Conservation (phyloP, 176 grass and related monocot genomes). For the Melocanna baccifera region DNA sequence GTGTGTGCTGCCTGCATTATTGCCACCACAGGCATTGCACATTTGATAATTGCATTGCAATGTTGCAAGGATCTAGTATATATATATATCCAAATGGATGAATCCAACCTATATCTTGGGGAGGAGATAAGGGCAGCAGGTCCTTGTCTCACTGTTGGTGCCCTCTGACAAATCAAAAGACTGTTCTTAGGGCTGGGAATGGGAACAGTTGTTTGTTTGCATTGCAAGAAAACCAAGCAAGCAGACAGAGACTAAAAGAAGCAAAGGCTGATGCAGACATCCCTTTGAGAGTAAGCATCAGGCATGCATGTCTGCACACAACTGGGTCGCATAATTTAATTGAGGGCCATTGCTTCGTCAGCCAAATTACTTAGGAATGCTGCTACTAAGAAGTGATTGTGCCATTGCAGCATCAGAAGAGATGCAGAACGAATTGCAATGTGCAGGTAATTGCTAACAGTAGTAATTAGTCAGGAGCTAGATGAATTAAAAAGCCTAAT, state of each 20-base stretch:
- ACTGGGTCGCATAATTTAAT: not conserved
- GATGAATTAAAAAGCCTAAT: constrained; percentile 17
- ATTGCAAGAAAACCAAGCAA: constrained; percentile 37
- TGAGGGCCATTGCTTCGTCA: not conserved
- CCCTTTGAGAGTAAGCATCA: constrained; percentile 39
- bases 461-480: not conserved
- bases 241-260: constrained; percentile 15
- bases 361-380: not conserved
- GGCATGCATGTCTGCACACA: constrained; percentile 9
- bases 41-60: not conserved
- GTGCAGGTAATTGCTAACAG: constrained; percentile 12
- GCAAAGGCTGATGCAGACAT: constrained; percentile 41
- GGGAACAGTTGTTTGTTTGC: constrained; percentile 3
- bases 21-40: not conserved
- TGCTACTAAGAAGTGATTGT: not conserved
- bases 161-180: not conserved
- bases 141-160: constrained; percentile 18
- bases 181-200: not conserved
- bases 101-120: constrained; percentile 5
- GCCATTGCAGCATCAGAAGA: not conserved
- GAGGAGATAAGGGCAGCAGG: constrained; percentile 11
- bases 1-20: not conserved
- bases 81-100: constrained; percentile 10
- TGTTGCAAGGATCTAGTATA: not conserved
- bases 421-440: not conserved